These are phyloP conservation scores for Zasmidium angulare DNA, from an alignment of 2,329 filamentous ascomycete genomes.

Conservation along the genomic window DNA sequence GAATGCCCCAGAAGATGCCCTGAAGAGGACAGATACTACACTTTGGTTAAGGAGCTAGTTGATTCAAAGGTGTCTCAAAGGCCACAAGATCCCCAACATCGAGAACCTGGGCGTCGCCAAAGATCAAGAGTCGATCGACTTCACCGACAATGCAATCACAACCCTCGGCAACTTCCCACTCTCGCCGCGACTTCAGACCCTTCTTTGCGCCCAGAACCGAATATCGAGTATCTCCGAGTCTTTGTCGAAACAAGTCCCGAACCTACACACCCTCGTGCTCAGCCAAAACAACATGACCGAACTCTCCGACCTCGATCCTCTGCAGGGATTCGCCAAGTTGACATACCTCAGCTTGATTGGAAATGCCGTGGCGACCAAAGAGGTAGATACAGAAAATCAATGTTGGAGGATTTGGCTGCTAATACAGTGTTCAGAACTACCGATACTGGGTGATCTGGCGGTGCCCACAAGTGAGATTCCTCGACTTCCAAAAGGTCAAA, in stretches of 20 bases:
- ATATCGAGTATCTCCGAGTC: conserved; percentile 76
- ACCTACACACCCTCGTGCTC: conserved; percentile 77
- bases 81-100: conserved; percentile 95
- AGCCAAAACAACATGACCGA: conserved; percentile 80
- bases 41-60: conserved; percentile 47
- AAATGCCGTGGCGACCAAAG: conserved; percentile 88
- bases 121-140: conserved; percentile 93
- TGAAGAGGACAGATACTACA: conserved; percentile 98
- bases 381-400: conserved; percentile 58
- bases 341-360: conserved; percentile 80
- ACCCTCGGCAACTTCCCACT: conserved; percentile 89
- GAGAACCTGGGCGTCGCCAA: conserved; percentile 96
- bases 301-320: conserved; percentile 81
- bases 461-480: conserved; percentile 79
- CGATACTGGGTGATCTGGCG: conserved; percentile 88
- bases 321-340: conserved; percentile 67
- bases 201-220: conserved; percentile 88
- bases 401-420: background rate
- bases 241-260: conserved; percentile 74
- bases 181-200: conserved; percentile 79
- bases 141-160: conserved; percentile 97
- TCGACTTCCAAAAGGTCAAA: conserved; percentile 91
- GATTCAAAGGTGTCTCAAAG: conserved; percentile 57
- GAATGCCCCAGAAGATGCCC: conserved; percentile 50
- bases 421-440: conserved; percentile 66